phyloP scores from a whole-genome alignment of 1,139 yeast genomes.

The Scheffersomyces parashehatae region DNA sequence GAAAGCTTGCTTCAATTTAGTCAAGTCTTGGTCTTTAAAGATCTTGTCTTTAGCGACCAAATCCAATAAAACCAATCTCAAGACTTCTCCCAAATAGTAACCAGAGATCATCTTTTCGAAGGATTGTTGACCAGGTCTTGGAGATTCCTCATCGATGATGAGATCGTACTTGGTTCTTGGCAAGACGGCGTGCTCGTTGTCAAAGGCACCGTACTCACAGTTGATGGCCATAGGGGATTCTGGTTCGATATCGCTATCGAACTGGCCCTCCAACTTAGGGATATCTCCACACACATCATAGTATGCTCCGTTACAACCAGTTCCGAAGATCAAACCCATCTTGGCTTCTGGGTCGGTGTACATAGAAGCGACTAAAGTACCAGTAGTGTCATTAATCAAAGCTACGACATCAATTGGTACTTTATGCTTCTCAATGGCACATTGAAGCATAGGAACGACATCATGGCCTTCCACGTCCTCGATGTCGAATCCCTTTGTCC shows the following conservation, averaged over 20 bases:
- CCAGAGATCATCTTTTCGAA: slow-evolving; percentile 99
- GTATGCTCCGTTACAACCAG: slow-evolving; percentile 98
- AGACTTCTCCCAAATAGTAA: slow-evolving; percentile 89
- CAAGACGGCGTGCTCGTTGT: slow-evolving; percentile 77
- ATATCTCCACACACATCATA: slow-evolving; percentile 74
- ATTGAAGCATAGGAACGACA: slow-evolving; percentile 88
- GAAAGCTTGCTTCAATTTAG: slow-evolving; percentile 58
- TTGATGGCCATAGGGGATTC: slow-evolving; percentile 90
- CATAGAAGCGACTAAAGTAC: slow-evolving; percentile 94
- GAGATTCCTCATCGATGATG: slow-evolving; percentile 78
- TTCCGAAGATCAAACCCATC: slow-evolving; percentile 96
- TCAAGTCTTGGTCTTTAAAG: slow-evolving; percentile 67
- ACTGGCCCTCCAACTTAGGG: slow-evolving; percentile 78
- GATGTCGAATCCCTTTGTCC: slow-evolving; percentile 98
- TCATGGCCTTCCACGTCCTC: slow-evolving; percentile 92
- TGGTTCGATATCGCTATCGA: slow-evolving; percentile 60
- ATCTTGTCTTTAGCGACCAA: slow-evolving; percentile 60
- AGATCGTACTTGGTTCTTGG: slow-evolving; percentile 92
- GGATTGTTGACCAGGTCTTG: slow-evolving; percentile 95
- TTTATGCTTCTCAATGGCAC: slow-evolving; percentile 59
- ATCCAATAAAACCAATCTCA: slow-evolving; percentile 80
- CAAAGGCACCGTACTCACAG: slow-evolving; percentile 98
- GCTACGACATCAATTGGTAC: slow-evolving; percentile 89
- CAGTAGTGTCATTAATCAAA: slow-evolving; percentile 94
- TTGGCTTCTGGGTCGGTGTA: slow-evolving; percentile 86